These are phyloP conservation scores for Plasmodium knowlesi DNA, from an alignment of 169 alveolate genomes.

Conservation along the genomic window DNA sequence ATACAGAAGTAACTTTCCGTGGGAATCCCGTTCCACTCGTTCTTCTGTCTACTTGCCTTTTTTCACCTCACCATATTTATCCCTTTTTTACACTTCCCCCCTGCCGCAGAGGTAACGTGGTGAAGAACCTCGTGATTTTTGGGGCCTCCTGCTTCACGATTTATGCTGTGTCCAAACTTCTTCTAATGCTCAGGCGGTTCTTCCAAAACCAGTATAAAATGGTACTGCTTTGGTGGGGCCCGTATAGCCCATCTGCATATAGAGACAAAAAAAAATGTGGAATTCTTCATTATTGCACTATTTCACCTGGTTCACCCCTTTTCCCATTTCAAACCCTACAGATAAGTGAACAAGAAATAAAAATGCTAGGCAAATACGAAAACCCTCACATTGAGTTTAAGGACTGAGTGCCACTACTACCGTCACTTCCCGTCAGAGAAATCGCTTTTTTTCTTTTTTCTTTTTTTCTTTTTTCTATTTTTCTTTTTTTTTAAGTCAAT, in stretches of 20 bases:
- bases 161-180: slow-evolving; percentile 1
- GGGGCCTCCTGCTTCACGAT: slow-evolving; percentile 55
- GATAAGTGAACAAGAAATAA: slow-evolving; percentile 71
- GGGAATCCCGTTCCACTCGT: not conserved
- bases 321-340: not conserved
- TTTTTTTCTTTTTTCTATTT: slow-evolving; percentile 1
- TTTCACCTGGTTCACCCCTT: not conserved
- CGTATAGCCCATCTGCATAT: not conserved
- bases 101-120: slow-evolving; percentile 32
- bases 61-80: not conserved
- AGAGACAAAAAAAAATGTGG: not conserved
- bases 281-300: not conserved
- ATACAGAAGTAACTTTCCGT: slow-evolving; percentile 25
- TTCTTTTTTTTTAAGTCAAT: slow-evolving; percentile 15
- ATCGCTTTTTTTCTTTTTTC: slow-evolving; percentile 7
- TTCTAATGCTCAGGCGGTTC: slow-evolving; percentile 35
- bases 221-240: slow-evolving; percentile 2
- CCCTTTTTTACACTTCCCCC: not conserved
- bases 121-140: slow-evolving; percentile 31
- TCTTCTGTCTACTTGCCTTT: not conserved
- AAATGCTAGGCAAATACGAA: slow-evolving; percentile 50
- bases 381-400: slow-evolving; percentile 68
- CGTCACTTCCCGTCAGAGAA: not conserved
- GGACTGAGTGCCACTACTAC: slow-evolving; percentile 1
- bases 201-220: slow-evolving; percentile 68